These are phyloP conservation scores for Lactuca sativa DNA, from an alignment of 129 eudicot genomes.

Conservation along the genomic window DNA sequence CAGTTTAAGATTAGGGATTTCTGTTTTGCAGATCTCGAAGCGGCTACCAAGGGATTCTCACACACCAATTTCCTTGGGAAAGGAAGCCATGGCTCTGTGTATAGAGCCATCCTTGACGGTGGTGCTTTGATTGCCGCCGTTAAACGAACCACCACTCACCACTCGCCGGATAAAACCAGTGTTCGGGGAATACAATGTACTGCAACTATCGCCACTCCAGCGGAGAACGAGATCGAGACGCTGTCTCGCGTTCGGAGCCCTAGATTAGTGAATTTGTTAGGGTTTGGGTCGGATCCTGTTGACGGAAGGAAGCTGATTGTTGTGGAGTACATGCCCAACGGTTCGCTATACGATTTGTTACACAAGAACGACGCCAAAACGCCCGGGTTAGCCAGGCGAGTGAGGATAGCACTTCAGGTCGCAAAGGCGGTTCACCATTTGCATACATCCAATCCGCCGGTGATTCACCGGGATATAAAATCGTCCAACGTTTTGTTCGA, in stretches of 20 bases:
- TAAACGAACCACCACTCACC: conserved; percentile 34
- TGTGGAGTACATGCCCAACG: conserved; percentile 82
- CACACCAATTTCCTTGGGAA: conserved; percentile 58
- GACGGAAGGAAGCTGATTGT: conserved; percentile 46
- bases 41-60: conserved; percentile 73
- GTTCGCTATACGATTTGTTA: conserved; percentile 64
- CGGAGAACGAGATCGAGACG: conserved; percentile 80
- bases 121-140: conserved; percentile 59
- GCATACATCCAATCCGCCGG: conserved; percentile 68
- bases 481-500: conserved; percentile 86
- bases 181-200: not conserved
- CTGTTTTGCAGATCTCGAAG: conserved; percentile 48
- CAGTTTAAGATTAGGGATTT: conserved; percentile 42
- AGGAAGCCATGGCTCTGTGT: conserved; percentile 86
- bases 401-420: conserved; percentile 60
- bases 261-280: conserved; percentile 71
- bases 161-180: not conserved
- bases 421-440: conserved; percentile 69
- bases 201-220: conserved; percentile 29
- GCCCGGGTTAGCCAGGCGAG: conserved; percentile 55
- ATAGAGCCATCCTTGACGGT: conserved; percentile 46
- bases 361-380: conserved; percentile 35
- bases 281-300: conserved; percentile 44
- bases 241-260: conserved; percentile 63
- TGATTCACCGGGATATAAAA: conserved; percentile 86